phyloP scores from a whole-genome alignment of 176 grass and related monocot genomes.

The Thalia dealbata region DNA sequence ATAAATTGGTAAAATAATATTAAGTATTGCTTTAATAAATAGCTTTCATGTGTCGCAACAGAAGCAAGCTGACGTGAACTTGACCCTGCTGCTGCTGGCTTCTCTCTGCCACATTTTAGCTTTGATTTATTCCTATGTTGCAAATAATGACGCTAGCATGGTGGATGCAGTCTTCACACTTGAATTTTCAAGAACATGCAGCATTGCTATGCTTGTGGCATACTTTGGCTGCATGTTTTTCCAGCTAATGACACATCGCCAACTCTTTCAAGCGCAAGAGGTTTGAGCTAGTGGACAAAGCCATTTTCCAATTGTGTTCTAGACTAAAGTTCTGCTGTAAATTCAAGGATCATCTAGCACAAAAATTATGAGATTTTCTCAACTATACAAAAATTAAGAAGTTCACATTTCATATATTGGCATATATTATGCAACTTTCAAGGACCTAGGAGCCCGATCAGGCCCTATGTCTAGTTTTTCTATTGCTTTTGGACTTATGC shows the following conservation, averaged over 20 bases:
- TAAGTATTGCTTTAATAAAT: not conserved
- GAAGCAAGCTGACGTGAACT: conserved; percentile 50
- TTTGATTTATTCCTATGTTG: conserved; percentile 18
- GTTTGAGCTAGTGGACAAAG: conserved; percentile 10
- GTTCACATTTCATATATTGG: no score
- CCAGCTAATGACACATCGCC: conserved; percentile 52
- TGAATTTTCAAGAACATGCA: conserved; percentile 38
- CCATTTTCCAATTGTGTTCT: not conserved
- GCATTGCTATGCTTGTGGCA: conserved; percentile 42
- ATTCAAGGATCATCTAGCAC: not conserved
- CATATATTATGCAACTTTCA: not conserved
- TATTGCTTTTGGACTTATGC: not conserved
- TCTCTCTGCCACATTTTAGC: conserved; percentile 30
- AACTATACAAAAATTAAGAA: not conserved
- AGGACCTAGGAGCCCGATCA: not conserved
- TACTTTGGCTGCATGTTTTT: conserved; percentile 50
- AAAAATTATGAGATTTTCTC: not conserved
- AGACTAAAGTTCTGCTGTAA: not conserved
- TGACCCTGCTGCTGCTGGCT: conserved; percentile 40
- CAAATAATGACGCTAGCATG: not conserved
- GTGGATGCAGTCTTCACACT: conserved; percentile 13
- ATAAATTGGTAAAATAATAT: not conserved
- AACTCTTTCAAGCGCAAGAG: conserved; percentile 33
- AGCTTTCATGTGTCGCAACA: conserved; percentile 15
- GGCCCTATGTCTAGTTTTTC: not conserved